Evolutionary conservation across 257 asterid species (phyloP).

Genomic region (Capsicum pubescens): DNA sequence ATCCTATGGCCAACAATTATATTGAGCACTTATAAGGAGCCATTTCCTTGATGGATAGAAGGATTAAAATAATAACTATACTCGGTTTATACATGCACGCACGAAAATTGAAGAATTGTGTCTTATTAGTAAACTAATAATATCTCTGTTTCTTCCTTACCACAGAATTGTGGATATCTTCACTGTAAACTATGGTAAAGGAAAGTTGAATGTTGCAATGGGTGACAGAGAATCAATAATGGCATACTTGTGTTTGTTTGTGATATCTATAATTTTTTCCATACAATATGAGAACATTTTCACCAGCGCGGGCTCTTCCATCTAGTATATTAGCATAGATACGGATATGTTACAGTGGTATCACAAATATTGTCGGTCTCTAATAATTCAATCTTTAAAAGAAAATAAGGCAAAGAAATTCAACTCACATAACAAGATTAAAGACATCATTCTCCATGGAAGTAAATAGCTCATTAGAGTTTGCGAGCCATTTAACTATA

Average conservation of each 20-base stretch:
- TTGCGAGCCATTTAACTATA: not conserved
- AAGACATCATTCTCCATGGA: not conserved
- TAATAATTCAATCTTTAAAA: not conserved
- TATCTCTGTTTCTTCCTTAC: not conserved
- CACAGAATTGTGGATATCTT: not conserved
- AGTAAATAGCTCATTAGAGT: not conserved
- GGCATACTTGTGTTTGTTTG: too few species aligned
- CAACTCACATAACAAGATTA: not conserved
- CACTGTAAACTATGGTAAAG: not conserved
- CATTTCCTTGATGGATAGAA: constrained; percentile 4
- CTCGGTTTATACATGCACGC: not conserved
- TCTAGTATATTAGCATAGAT: not conserved
- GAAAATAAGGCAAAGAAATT: not conserved
- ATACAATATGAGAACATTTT: too few species aligned
- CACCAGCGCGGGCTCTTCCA: too few species aligned
- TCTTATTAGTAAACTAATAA: not conserved
- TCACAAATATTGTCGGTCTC: not conserved
- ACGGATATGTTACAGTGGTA: not conserved
- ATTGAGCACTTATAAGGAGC: constrained; percentile 20
- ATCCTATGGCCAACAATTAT: not conserved
- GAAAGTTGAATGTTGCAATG: not conserved
- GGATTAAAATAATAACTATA: not conserved
- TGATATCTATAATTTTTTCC: too few species aligned
- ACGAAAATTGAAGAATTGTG: not conserved
- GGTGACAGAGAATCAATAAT: not conserved